Base-by-base conservation (phyloP, 164 flowering plant species). In the Magnolia sinica region DNA sequence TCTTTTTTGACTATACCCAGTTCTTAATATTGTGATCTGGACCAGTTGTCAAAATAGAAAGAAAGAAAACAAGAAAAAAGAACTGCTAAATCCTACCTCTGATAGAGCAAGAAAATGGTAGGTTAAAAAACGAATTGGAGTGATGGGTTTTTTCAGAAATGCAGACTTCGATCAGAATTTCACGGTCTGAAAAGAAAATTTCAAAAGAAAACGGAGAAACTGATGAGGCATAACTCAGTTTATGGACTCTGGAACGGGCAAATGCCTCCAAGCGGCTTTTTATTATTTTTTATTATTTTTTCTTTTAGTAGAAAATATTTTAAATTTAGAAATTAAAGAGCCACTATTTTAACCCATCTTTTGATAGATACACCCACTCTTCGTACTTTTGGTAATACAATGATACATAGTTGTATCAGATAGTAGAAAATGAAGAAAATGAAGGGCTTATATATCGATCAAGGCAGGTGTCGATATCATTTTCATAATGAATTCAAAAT, bases 11-110 rank as follows among this genome's bases (percentile, higher is more conserved):
- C 45, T 13, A 50, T 23, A 72, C 27, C 69, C 74, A 71, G 16
- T 31, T 71, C 71, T 64, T 18, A 31, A 67, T 70, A 70, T 49
- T 27, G 24, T 14, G 73, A 78, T 73, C 68, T 67, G 73, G 23
- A 74, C 24, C 65, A 78, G 76, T 64, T 59, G 69, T 52, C 20
- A 49, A 23, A 16, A n/a, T 49, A 69, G 50, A 13, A 19, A 31
- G 50, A 31, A 4, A 37, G 7, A 29, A 68, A 31, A 68, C 16
- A 68, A 11, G 31, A 63, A 70, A 76, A 27, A 59, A 64, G 10
- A 64, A 49, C 58, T 8, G 67, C 24, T 37, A 63, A 64, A 45
- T 45, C 19, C 31, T 63, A 70, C 29, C 19, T 13, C 37, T 16
- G 1, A 7, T 23, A 1, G 27, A n/a, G 16, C 19, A 14, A 8